Evolutionary conservation across 371 early-diverging fungal genomes (phyloP), one percentile per base, ranked within the genome.

Genomic region (Cokeromyces recurvatus): DNA sequence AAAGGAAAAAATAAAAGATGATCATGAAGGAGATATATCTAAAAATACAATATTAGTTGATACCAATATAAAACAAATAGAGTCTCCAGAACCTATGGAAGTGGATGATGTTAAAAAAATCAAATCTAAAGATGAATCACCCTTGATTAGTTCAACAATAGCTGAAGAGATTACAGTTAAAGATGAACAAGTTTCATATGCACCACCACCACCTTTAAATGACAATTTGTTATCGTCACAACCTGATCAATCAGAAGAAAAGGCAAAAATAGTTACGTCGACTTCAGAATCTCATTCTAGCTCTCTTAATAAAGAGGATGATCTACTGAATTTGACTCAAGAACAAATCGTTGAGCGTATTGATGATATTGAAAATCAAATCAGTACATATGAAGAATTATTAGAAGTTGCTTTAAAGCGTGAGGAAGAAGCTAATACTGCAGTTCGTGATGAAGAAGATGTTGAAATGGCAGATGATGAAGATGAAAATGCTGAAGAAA

Each of bases 321-420:
- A n/a, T n/a, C n/a, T n/a, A n/a, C n/a, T n/a, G n/a, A 23, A 37
- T 10, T 38, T 74, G 51, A 66, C 74, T 14, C 72, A 75, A 43
- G 72, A 75, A 29, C 60, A 71, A 38, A 75, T 75, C 27, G 71
- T 75, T 1, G 69, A 68, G 17, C 69, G 76, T 4, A 75, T 75
- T 56, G 72, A 60, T 39, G 66, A 71, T 40, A 75, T 75, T 31
- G 76, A 75, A 42, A 71, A 66, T 15, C 69, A 75, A 43, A 67
- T 75, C 19, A 60, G 53, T 1, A 66, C 58, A 49, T 69, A 71
- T 39, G 76, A 75, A 38, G 70, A 67, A n/a, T 48, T 75, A 47
- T 44, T 74, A 0, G 66, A 63, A 36, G 51, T 52, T 22, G 55
- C 61, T 15, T 46, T 50, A 2, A 55, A 51, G 23, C 49, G 55